phyloP scores from a whole-genome alignment of 2,329 filamentous ascomycete species.

The Nemania sp. region DNA sequence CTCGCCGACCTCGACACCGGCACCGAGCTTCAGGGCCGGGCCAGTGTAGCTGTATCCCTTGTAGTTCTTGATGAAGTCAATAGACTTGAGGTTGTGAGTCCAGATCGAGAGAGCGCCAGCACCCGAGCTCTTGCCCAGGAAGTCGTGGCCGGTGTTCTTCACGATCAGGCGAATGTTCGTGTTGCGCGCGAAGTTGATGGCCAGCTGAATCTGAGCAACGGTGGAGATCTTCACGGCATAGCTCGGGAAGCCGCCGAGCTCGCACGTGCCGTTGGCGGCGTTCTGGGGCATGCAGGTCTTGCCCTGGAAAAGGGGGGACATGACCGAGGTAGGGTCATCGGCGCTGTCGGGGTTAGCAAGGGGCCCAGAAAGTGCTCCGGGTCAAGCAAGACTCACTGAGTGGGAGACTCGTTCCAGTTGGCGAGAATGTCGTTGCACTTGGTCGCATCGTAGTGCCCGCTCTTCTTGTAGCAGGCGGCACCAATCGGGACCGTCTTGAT shows the following conservation, averaged over 20 bases:
- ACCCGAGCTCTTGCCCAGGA: conserved; percentile 46
- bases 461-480: conserved; percentile 38
- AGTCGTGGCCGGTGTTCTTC: conserved; percentile 24
- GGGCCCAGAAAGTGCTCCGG: neutral
- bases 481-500: conserved; percentile 41
- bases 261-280: conserved; percentile 39
- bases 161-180: conserved; percentile 8
- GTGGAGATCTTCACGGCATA: conserved; percentile 48
- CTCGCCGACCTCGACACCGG: conserved; percentile 58
- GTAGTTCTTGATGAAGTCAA: conserved; percentile 41
- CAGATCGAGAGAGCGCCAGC: conserved; percentile 45
- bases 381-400: conserved; percentile 1
- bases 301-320: conserved; percentile 45
- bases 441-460: conserved; percentile 1
- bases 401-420: conserved; percentile 16
- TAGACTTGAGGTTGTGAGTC: conserved; percentile 44
- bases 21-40: conserved; percentile 58
- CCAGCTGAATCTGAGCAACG: conserved; percentile 50
- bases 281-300: conserved; percentile 37
- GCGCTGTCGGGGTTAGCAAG: conserved; percentile 32
- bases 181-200: conserved; percentile 52
- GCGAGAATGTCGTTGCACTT: conserved; percentile 13
- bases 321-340: conserved; percentile 46
- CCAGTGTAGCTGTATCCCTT: conserved; percentile 43
- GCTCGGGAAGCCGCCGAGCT: conserved; percentile 46